A percentile compares a stretch with the other conserved stretches of the same genome.
phyloP scores from a whole-genome alignment of 2,329 filamentous ascomycete species.

The Curvularia verruculosa region DNA sequence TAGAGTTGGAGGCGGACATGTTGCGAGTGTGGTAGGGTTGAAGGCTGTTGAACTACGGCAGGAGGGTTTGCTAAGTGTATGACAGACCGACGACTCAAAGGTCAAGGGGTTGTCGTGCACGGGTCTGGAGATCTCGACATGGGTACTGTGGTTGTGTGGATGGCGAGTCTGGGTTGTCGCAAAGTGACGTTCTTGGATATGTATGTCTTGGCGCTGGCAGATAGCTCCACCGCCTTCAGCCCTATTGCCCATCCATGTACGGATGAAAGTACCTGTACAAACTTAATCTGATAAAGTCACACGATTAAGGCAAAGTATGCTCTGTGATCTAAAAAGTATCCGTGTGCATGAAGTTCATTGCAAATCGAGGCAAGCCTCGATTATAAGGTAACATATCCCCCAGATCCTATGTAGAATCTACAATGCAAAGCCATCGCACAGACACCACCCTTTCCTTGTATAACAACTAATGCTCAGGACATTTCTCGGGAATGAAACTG shows the following conservation, averaged over 20 bases:
- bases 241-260: slow-evolving; percentile 21
- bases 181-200: slow-evolving; percentile 15
- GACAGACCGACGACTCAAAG: not conserved
- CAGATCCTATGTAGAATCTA: not conserved
- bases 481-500: not conserved
- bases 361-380: not conserved
- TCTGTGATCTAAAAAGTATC: not conserved
- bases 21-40: slow-evolving; percentile 1
- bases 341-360: not conserved
- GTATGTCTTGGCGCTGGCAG: slow-evolving; percentile 27
- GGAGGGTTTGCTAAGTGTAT: not conserved
- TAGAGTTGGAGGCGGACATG: slow-evolving; percentile 53
- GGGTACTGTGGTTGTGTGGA: slow-evolving; percentile 1
- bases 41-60: not conserved
- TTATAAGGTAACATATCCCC: not conserved
- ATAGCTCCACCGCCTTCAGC: slow-evolving; percentile 43
- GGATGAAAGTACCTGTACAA: slow-evolving; percentile 14
- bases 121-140: not conserved
- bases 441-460: not conserved
- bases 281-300: not conserved
- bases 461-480: not conserved
- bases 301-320: not conserved
- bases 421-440: not conserved
- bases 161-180: slow-evolving; percentile 17
- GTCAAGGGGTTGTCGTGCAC: not conserved